Evolutionary conservation across 2,329 filamentous ascomycete genomes (phyloP), one percentile per base, ranked within the genome.

Genomic region (Fusarium sp.): DNA sequence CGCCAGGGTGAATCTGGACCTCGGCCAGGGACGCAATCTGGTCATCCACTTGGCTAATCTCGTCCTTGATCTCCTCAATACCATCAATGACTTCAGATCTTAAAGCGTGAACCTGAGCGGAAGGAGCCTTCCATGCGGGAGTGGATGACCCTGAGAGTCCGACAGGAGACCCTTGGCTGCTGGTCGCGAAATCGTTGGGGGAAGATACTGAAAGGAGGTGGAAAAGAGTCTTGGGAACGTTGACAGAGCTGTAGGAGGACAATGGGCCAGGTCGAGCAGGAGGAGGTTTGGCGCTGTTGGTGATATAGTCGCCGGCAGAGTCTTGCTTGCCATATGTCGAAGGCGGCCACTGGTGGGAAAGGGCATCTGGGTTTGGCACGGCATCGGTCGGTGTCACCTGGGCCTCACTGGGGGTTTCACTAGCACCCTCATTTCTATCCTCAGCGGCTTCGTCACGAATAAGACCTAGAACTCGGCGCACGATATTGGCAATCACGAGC

Each of bases 41-140:
- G 77, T 97, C 94, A 78, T 98, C 96, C 10, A 94, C 94, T 77
- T 95, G 92, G 71, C 92, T 91, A 60, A 99, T 90, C 82, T 99
- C 96, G 77, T 99, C 96, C 80, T 97, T 92, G 65, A 99, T 94
- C 79, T 99, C 96, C 75, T 94, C 91, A 75, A 99, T 98, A 44
- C 95, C 96, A 75, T 96, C 93, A 71, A 98, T 91, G 27, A 98
- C 92, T 80, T 98, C 96, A 16, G 93, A 93, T 66, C 94, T 92
- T 63, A 98, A 85, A 68, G 97, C 92, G 65, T 92, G 87, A 57
- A 84, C 80, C 66, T 85, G 85, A 47, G 84, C 82, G 18, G 80
- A 79, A 71, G 81, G 81, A 63, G 72, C 70, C 59, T 71, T 72
- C 74, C 79, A 76, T 58, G 83, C 77, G 24, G 87, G 83, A n/a